A percentile compares a stretch with the other conserved stretches of the same genome.
Evolutionary conservation across 148 eudicot species (phyloP).

Genomic region (Spergularia marina): DNA sequence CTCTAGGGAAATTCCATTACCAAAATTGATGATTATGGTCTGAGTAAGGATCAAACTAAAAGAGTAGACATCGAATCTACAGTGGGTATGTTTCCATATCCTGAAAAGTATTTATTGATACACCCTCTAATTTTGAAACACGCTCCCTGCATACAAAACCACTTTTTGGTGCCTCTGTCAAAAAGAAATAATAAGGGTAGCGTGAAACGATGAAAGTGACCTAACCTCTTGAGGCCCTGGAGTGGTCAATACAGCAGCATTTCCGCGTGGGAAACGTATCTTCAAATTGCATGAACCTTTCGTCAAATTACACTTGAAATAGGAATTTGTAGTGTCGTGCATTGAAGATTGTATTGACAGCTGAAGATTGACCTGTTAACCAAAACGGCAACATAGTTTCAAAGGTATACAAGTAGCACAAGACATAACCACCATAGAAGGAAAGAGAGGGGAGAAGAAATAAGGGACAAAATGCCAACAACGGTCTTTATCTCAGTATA

Average conservation of each 20-base stretch:
- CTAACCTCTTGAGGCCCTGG: slow-evolving; percentile 58
- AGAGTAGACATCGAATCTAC: too few species aligned
- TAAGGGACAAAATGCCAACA: background rate
- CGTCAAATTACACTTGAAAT: slow-evolving; percentile 53
- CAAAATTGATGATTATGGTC: too few species aligned
- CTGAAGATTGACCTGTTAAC: slow-evolving; percentile 56
- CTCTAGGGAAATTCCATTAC: too few species aligned
- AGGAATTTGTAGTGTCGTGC: slow-evolving; percentile 51
- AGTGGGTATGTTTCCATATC: too few species aligned
- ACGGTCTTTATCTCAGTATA: background rate
- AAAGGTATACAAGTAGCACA: slow-evolving; percentile 10
- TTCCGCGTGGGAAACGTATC: slow-evolving; percentile 42
- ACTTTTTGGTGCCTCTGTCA: too few species aligned
- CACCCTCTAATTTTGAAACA: too few species aligned
- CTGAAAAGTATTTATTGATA: too few species aligned
- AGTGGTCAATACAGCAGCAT: slow-evolving; percentile 66
- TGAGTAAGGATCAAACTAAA: too few species aligned
- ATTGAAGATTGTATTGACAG: slow-evolving; percentile 39
- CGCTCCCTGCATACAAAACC: too few species aligned
- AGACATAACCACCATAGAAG: background rate
- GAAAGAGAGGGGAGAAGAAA: background rate
- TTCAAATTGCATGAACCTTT: slow-evolving; percentile 52
- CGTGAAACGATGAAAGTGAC: background rate
- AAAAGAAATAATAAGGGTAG: too few species aligned
- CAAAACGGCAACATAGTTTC: slow-evolving; percentile 12